phyloP scores from a whole-genome alignment of 2,329 filamentous ascomycete species.

The Pestalotiopsis sp. region DNA sequence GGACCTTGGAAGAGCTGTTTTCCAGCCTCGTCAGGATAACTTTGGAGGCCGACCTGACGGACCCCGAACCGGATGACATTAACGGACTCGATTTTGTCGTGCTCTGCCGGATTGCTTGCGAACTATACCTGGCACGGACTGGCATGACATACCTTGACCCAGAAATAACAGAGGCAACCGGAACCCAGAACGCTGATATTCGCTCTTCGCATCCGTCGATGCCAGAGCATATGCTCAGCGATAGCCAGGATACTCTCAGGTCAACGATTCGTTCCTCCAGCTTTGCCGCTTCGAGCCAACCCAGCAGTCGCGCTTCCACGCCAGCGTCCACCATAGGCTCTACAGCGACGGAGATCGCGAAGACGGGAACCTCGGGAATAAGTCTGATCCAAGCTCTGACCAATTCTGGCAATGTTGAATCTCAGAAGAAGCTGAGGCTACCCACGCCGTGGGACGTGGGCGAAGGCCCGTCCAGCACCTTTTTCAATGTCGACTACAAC shows the following conservation, averaged over 20 bases:
- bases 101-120: slow-evolving; percentile 28
- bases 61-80: slow-evolving; percentile 8
- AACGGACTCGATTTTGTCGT: slow-evolving; percentile 15
- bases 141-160: slow-evolving; percentile 22
- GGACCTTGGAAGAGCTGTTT: slow-evolving; percentile 25
- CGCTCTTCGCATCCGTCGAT: slow-evolving; percentile 12
- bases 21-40: slow-evolving; percentile 18
- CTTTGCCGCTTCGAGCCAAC: slow-evolving; percentile 25
- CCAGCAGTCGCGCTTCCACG: slow-evolving; percentile 22
- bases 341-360: slow-evolving; percentile 18
- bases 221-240: slow-evolving; percentile 24
- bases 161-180: neutral
- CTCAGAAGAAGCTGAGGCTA: slow-evolving; percentile 24
- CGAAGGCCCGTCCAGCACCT: slow-evolving; percentile 24
- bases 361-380: slow-evolving; percentile 25
- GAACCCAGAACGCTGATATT: neutral
- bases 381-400: slow-evolving; percentile 32
- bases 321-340: slow-evolving; percentile 22
- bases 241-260: slow-evolving; percentile 27
- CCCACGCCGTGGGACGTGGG: slow-evolving; percentile 32
- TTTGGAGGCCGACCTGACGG: slow-evolving; percentile 14
- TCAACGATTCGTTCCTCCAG: slow-evolving; percentile 22
- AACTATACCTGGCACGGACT: slow-evolving; percentile 30
- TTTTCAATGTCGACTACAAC: slow-evolving; percentile 31
- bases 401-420: slow-evolving; percentile 28